Evolutionary conservation across 2,329 filamentous ascomycete genomes (phyloP), one percentile per base, ranked within the genome.

Genomic region (Ophiostoma piceae): DNA sequence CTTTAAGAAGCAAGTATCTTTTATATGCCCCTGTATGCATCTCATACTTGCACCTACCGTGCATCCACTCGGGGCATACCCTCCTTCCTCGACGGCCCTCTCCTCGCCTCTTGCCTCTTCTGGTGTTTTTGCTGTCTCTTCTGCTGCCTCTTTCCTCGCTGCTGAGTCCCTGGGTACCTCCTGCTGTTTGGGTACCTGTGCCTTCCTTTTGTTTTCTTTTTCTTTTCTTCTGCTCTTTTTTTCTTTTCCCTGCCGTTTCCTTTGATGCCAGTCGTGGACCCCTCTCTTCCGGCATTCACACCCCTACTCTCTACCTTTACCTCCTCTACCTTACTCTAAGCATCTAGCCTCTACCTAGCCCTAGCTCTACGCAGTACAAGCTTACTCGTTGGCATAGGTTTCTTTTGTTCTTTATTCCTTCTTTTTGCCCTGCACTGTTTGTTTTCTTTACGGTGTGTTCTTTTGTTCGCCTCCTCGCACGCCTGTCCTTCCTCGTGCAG

Each of bases 41-140:
- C 51, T 26, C 51, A 26, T 57, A 57, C 51, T 26, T 57, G 51
- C 51, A 12, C 51, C 16, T n/a, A 37, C 60, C 29, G 60, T 64
- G 60, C 60, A n/a, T 64, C 60, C 60, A 64, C 60, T 19, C 60
- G 60, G 60, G 60, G 29, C 60, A 64, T 39, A n/a, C 7, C 26
- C 60, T 64, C 60, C 60, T 64, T 64, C 32, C 60, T 64, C 60
- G 16, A 64, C 60, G n/a, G 32, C 29, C 32, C 32, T 22, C 35
- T 35, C 35, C 35, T 35, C 35, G 22, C 35, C 12, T 41, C 62
- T 65, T 12, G 35, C 19, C 29, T 65, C 19, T 35, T 64, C 60
- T 7, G 2, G 26, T 11, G 7, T 14, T 35, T 64, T 32, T 7
- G 2, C 12, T 11, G 7, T 14, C 1, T n/a, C 3, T 29, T 4